Evolutionary conservation across 352 stramenopile genomes (phyloP).

Genomic region (Pseudoperonospora humuli): DNA sequence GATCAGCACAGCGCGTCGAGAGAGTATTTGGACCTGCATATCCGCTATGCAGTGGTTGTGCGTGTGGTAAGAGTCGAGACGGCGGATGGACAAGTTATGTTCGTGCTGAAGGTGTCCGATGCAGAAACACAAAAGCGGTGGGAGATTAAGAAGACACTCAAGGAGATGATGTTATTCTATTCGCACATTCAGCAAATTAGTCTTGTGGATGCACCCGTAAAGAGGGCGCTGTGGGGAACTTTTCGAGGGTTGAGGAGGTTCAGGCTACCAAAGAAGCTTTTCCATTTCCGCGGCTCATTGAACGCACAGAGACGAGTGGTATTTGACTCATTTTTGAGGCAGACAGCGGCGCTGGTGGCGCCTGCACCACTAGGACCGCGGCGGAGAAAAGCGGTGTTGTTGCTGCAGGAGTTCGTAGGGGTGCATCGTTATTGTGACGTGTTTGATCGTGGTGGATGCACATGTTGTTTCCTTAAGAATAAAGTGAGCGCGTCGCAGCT

Average conservation of each 20-base stretch:
- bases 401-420: conserved; percentile 54
- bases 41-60: conserved; percentile 38
- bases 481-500: conserved; percentile 37
- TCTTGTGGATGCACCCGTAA: conserved; percentile 41
- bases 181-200: conserved; percentile 48
- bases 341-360: conserved; percentile 48
- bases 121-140: conserved; percentile 49
- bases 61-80: conserved; percentile 36
- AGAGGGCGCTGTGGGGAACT: conserved; percentile 44
- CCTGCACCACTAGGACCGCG: conserved; percentile 49
- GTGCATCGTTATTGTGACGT: conserved; percentile 40
- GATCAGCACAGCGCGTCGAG: conserved; percentile 26
- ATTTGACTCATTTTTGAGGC: conserved; percentile 64
- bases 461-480: conserved; percentile 31
- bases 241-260: conserved; percentile 40
- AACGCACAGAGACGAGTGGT: conserved; percentile 48
- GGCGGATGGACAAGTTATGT: conserved; percentile 25
- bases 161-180: conserved; percentile 59
- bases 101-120: conserved; percentile 43
- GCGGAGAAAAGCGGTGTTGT: conserved; percentile 36
- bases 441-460: conserved; percentile 32
- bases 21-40: conserved; percentile 42
- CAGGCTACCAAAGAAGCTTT: conserved; percentile 44
- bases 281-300: conserved; percentile 43
- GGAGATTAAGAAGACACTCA: conserved; percentile 47